Base-by-base conservation (phyloP, 176 grass and related monocot species). In the Miscanthus lutarioriparius region DNA sequence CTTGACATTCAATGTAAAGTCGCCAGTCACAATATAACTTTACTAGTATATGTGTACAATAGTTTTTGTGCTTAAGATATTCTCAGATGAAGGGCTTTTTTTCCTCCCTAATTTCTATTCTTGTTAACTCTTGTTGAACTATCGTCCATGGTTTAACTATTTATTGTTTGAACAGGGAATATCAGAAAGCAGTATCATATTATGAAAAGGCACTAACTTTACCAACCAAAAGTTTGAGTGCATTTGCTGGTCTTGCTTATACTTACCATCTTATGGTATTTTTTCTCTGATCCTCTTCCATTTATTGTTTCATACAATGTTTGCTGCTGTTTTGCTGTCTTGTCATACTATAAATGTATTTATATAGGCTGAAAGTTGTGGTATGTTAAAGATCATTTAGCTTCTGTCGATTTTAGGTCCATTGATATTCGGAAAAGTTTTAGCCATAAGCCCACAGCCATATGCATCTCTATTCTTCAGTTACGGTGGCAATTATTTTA, bases 151-250 rank as follows among this genome's bases (percentile, higher is more conserved):
- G 64, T 35, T 53, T 82, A 63, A 62, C 32, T 26, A 51, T 69
- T 64, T 72, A 47, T 56, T 80, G 64, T 89, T 79, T 88, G 79
- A 80, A 82, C 89, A 98, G 96, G 91, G 91, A 87, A 85, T 98
- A 94, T 91, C 69, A 92, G 28, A 94, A 91, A 25, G 91, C 96
- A 75, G 91, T 95, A 72, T 78, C 91, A 81, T 92, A 82, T 87
- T 98, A 96, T 84, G 91, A 98, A 86, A 98, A 96, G 77, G 93
- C 96, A 19, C 88, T 98, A 79, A 83, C 91, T 83, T 92, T 99
- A 78, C 91, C 93, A 86, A 90, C 91, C 59, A 92, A 91, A 88
- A 95, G 79, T 87, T 93, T 99, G 69, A 94, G 89, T 44, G 91
- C 89, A 40, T 94, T 92, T 89, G 78, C 89, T 84, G 96, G 96